Conservation (phyloP, 176 grass and related monocot species). For the Lolium perenne region DNA sequence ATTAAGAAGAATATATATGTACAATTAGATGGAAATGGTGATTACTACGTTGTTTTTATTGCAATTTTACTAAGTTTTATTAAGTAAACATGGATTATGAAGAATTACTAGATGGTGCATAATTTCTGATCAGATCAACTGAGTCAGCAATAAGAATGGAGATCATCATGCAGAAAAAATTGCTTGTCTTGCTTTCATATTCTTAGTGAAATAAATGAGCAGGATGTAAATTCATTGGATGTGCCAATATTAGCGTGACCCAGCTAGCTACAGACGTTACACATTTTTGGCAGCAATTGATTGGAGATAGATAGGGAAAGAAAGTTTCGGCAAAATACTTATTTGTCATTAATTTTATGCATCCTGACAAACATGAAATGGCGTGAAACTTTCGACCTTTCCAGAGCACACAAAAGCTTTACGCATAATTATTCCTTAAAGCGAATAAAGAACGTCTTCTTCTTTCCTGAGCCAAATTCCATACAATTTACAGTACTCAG, state of each 20-base stretch:
- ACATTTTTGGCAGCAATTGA: conserved; percentile 9
- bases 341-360: not conserved
- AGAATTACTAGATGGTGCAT: not conserved
- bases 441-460: not conserved
- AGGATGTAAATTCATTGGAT: not conserved
- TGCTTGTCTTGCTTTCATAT: not conserved
- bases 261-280: conserved; percentile 3
- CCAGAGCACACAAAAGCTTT: no score
- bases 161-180: conserved; percentile 1
- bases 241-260: not conserved
- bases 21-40: not conserved
- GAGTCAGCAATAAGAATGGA: not conserved
- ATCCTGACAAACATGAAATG: not conserved
- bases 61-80: not conserved
- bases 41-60: not conserved
- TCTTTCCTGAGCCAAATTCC: conserved; percentile 18
- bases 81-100: not conserved
- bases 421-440: not conserved
- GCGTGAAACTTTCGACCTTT: no score
- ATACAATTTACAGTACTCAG: not conserved
- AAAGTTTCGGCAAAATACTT: not conserved
- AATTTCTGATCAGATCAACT: not conserved
- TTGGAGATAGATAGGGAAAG: not conserved
- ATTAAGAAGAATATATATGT: not conserved
- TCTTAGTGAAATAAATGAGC: not conserved